Conservation (phyloP, 805 yeast genomes). For the Hanseniaspora singularis region DNA sequence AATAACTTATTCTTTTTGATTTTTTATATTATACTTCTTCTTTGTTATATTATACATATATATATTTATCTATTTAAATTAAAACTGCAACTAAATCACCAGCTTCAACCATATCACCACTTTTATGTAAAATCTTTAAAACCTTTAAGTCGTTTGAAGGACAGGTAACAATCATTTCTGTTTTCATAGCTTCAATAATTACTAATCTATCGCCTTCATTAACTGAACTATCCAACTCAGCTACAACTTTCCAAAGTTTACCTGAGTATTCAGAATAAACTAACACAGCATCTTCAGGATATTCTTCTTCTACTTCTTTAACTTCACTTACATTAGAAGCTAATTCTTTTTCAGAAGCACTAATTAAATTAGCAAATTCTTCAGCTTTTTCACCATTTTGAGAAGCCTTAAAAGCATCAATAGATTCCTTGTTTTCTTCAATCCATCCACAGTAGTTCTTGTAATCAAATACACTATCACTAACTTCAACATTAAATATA, state of each 20-base stretch:
- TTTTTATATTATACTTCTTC: not conserved
- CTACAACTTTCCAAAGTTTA: conserved; percentile 88
- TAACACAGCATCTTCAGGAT: conserved; percentile 66
- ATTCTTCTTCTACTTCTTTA: conserved; percentile 34
- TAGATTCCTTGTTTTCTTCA: conserved; percentile 56
- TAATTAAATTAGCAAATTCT: conserved; percentile 75
- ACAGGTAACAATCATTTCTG: conserved; percentile 83
- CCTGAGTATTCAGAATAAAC: conserved; percentile 95
- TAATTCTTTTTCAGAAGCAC: conserved; percentile 65
- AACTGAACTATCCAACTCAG: conserved; percentile 64
- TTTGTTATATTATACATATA: not conserved
- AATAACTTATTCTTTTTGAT: not conserved
- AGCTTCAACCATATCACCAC: conserved; percentile 94
- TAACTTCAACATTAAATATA: conserved; percentile 58
- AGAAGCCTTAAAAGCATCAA: conserved; percentile 49
- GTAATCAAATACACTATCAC: conserved; percentile 73
- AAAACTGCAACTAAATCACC: conserved; percentile 89
- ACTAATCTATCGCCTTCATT: conserved; percentile 65
- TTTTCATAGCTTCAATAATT: conserved; percentile 96
- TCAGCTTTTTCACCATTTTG: conserved; percentile 76
- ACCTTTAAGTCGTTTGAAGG: conserved; percentile 56
- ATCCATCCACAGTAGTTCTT: conserved; percentile 69
- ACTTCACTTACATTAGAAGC: conserved; percentile 40
- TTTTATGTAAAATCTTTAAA: conserved; percentile 56
- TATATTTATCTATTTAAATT: conserved; percentile 28